Evolutionary conservation across 106 monocot species (phyloP), one percentile per base, ranked within the genome.

Genomic region (Dendrobium huoshanense): DNA sequence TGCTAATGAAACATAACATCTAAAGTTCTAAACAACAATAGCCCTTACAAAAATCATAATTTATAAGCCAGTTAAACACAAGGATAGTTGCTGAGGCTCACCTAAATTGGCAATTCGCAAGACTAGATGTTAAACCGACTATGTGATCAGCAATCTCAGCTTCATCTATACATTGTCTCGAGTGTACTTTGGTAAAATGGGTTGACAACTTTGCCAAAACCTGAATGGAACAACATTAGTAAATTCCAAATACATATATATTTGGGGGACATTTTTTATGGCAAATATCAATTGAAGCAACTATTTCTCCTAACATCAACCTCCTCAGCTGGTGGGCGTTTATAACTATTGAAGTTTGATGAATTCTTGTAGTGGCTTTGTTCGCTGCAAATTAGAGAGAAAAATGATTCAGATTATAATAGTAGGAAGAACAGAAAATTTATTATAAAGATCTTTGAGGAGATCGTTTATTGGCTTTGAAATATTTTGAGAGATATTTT

Each of bases 81-180:
- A 20, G 11, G 2, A 42, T 74, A 44, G n/a, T 20, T 9, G 25
- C 49, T 75, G 43, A 79, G 74, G 16, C 85, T 85, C 7, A 92
- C 97, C 94, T 87, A 78, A 92, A 94, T 64, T 90, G 87, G 87
- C 97, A 97, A 82, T 31, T 85, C 27, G 97, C 94, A 85, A 97
- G 97, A 83, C 88, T 94, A 75, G 83, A 88, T 67, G 97, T 94
- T 75, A 97, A 82, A 82, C 97, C 92, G 82, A 97, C 90, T 83
- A 97, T 77, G 82, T 94, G 94, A 13, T 97, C 97, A 78, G 92
- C 87, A 33, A 97, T 40, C 75, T 97, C 97, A 86, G 97, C 90
- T 88, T 97, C 97, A 87, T 97, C 97, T 75, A 87, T 85, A 82
- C 97, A 97, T 73, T 86, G 89, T 81, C 94, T 90, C 77, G 94